These are phyloP conservation scores for Heimioporus sp. DNA, from an alignment of 768 basidiomycete species.

Conservation along the genomic window DNA sequence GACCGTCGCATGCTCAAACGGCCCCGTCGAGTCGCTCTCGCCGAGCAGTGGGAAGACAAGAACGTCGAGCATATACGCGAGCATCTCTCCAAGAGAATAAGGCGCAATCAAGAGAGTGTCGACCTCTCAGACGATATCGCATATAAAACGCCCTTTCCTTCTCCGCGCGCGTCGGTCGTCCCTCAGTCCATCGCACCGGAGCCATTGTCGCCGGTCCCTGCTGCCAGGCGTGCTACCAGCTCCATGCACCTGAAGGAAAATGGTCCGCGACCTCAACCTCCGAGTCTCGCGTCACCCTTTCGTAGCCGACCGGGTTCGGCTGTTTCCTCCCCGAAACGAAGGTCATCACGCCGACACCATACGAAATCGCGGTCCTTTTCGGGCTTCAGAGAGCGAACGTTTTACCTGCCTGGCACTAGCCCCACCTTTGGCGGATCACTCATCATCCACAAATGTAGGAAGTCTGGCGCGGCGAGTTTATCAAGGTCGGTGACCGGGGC, in stretches of 20 bases:
- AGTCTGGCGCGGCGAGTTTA: too few relatives aligned
- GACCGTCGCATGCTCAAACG: constrained; percentile 47
- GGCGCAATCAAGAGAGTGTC: constrained; percentile 21
- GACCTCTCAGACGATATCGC: constrained; percentile 1
- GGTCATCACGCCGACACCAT: constrained; percentile 20
- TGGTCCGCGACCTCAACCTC: constrained; percentile 14
- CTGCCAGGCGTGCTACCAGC: too few relatives aligned
- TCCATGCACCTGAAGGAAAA: too few relatives aligned
- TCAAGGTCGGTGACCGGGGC: too few relatives aligned
- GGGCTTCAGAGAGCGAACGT: constrained; percentile 19
- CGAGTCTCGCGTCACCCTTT: constrained; percentile 51
- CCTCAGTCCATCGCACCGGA: too few relatives aligned
- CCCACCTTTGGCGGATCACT: too few relatives aligned
- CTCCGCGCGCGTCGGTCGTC: constrained; percentile 2
- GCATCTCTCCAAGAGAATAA: constrained; percentile 35
- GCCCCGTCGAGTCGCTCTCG: constrained; percentile 36
- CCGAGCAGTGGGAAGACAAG: constrained; percentile 19
- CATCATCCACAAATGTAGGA: too few relatives aligned
- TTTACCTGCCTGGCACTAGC: too few relatives aligned
- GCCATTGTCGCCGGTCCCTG: too few relatives aligned
- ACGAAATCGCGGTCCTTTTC: constrained; percentile 43
- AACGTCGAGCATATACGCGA: constrained; percentile 19
- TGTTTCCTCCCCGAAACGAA: constrained; percentile 34
- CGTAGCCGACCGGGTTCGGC: constrained; percentile 43
- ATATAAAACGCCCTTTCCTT: constrained; percentile 26